These are phyloP conservation scores for Nepenthes mirabilis DNA, from an alignment of 148 eudicot species.

Conservation along the genomic window DNA sequence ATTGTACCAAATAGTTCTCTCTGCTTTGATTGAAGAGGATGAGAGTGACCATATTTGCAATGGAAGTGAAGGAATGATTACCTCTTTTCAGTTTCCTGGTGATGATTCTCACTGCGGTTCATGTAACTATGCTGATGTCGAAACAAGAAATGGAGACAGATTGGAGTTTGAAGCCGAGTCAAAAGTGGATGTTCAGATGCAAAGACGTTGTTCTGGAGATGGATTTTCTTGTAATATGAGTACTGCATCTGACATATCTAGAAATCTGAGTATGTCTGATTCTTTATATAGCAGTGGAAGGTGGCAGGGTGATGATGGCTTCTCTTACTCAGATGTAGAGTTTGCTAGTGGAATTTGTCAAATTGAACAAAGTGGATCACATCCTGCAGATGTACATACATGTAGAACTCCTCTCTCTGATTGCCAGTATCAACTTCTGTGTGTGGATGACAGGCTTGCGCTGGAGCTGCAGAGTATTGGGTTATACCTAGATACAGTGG, in stretches of 20 bases:
- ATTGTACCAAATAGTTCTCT: conserved; percentile 41
- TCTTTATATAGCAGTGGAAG: conserved; percentile 46
- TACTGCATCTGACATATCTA: conserved; percentile 29
- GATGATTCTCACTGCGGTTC: conserved; percentile 52
- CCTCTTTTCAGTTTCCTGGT: conserved; percentile 42
- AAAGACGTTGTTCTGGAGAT: conserved; percentile 28
- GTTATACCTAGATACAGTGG: conserved; percentile 30
- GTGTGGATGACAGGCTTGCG: conserved; percentile 29
- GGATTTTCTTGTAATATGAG: conserved; percentile 43
- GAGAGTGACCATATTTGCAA: conserved; percentile 25
- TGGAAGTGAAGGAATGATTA: conserved; percentile 29
- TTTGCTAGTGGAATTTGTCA: conserved; percentile 30
- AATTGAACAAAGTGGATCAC: conserved; percentile 25
- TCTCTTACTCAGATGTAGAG: conserved; percentile 45
- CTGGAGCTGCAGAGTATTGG: conserved; percentile 51
- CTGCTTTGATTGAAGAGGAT: conserved; percentile 53
- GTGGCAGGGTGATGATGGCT: conserved; percentile 43
- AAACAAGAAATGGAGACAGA: conserved; percentile 38
- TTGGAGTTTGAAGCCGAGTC: conserved; percentile 49
- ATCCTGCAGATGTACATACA: conserved; percentile 11
- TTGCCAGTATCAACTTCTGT: conserved; percentile 32
- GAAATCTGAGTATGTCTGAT: conserved; percentile 38
- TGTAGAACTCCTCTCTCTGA: conserved; percentile 16
- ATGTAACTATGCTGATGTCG: conserved; percentile 35
- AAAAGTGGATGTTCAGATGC: conserved; percentile 27